Evolutionary conservation across 2,329 filamentous ascomycete genomes (phyloP).

Genomic region (Cadophora malorum): DNA sequence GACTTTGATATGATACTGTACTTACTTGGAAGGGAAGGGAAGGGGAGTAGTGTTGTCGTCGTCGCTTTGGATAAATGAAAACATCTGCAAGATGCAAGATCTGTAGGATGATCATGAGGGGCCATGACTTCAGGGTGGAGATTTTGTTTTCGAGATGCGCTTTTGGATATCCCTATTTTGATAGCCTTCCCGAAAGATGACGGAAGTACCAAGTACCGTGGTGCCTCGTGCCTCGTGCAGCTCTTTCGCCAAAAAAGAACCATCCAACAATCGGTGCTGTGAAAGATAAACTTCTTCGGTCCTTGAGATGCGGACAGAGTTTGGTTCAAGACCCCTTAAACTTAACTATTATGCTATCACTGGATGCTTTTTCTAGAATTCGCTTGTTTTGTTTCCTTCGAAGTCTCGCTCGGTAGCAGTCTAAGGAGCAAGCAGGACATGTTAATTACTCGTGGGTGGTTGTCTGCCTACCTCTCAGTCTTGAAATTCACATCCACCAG

Average conservation of each 20-base stretch:
- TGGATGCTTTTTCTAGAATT: not conserved
- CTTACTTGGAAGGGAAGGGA: not conserved
- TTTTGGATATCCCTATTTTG: not conserved
- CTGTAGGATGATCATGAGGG: not conserved
- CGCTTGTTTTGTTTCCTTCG: not conserved
- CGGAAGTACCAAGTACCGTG: conserved; percentile 12
- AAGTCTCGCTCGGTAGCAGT: not conserved
- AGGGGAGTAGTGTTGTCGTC: not conserved
- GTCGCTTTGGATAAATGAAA: conserved; percentile 6
- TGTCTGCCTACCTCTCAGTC: not conserved
- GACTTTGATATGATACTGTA: not conserved
- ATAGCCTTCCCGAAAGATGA: conserved; percentile 14
- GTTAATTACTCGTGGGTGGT: not conserved
- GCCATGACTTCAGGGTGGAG: conserved; percentile 6
- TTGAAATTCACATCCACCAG: not conserved
- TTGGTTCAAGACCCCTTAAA: not conserved
- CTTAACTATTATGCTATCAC: not conserved
- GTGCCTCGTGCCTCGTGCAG: not conserved
- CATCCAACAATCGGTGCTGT: not conserved
- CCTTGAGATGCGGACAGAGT: not conserved
- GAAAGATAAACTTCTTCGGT: not conserved
- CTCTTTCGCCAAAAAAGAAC: not conserved
- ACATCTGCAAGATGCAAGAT: not conserved
- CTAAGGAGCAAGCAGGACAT: not conserved
- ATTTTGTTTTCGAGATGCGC: not conserved